phyloP scores from a whole-genome alignment of 805 yeast species.

The Candida wancherniae region DNA sequence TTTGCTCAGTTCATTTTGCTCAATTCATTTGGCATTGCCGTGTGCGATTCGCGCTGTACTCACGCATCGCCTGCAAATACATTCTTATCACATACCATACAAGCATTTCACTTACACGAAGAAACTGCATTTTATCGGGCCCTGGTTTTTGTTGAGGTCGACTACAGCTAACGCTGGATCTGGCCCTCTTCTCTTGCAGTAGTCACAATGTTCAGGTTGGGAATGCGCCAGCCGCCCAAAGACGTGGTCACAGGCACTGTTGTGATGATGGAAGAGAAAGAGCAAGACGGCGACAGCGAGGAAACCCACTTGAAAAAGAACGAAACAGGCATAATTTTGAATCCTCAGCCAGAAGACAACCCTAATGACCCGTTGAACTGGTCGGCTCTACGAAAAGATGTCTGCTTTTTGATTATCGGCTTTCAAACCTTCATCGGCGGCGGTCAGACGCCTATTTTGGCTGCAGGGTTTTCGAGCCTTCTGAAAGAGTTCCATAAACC shows the following conservation, averaged over 20 bases:
- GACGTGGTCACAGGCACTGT: conserved; percentile 48
- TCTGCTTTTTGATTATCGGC: conserved; percentile 49
- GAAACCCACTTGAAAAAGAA: conserved; percentile 38
- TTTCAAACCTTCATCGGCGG: conserved; percentile 57
- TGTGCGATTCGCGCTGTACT: too few species aligned
- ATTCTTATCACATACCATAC: too few species aligned
- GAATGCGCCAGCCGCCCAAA: conserved; percentile 39
- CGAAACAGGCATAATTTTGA: conserved; percentile 44
- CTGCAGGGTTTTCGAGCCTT: conserved; percentile 48
- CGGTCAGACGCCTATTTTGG: conserved; percentile 57
- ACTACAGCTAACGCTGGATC: too few species aligned
- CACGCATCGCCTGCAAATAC: too few species aligned
- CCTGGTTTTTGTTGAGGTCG: too few species aligned
- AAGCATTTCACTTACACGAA: too few species aligned
- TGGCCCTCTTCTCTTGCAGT: too few species aligned
- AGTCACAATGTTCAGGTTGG: conserved; percentile 18
- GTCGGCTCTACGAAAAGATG: conserved; percentile 57
- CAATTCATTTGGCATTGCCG: too few species aligned
- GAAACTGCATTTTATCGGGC: too few species aligned
- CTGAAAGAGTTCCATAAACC: conserved; percentile 40
- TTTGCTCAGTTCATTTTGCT: too few species aligned
- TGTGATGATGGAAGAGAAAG: conserved; percentile 29
- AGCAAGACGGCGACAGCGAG: conserved; percentile 4
- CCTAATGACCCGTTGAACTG: conserved; percentile 66
- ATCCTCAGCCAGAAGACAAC: conserved; percentile 59